Conservation (phyloP, 306 rosid genomes). For the Glycine tomentella region DNA sequence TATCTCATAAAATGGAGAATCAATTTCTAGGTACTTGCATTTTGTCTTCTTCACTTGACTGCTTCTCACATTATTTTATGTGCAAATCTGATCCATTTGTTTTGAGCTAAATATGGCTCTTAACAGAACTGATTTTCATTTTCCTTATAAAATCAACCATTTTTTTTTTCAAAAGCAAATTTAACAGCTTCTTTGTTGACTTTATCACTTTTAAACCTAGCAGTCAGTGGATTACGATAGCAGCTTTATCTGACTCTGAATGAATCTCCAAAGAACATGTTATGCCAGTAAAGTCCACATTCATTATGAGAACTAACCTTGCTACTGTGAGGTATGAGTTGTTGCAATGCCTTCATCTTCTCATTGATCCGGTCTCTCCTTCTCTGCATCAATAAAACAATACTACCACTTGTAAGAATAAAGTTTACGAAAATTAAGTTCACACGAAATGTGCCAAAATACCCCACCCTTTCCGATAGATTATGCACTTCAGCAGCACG, state of each 20-base stretch:
- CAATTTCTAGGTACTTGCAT: conserved; percentile 15
- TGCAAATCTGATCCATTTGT: not conserved
- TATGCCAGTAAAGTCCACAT: not conserved
- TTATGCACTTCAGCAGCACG: conserved; percentile 97
- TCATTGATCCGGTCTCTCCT: conserved; percentile 94
- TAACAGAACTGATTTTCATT: not conserved
- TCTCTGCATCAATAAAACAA: conserved; percentile 59
- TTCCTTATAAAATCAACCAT: not conserved
- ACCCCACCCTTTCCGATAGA: conserved; percentile 82
- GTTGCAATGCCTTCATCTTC: conserved; percentile 90
- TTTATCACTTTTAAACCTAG: not conserved
- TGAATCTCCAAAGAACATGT: not conserved
- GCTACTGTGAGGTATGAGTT: conserved; percentile 92
- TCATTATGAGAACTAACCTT: conserved; percentile 62
- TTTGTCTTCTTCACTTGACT: conserved; percentile 20
- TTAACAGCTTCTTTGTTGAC: no score
- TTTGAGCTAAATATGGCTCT: conserved; percentile 8
- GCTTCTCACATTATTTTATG: not conserved
- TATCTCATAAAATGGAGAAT: conserved; percentile 17
- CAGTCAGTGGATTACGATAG: not conserved
- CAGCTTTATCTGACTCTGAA: conserved; percentile 24
- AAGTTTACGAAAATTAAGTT: conserved; percentile 14
- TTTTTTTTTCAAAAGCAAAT: no score
- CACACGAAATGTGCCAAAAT: conserved; percentile 13
- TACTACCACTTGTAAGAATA: not conserved